Conservation (phyloP, 75 land plant genomes). For the Sequoiadendron giganteum region DNA sequence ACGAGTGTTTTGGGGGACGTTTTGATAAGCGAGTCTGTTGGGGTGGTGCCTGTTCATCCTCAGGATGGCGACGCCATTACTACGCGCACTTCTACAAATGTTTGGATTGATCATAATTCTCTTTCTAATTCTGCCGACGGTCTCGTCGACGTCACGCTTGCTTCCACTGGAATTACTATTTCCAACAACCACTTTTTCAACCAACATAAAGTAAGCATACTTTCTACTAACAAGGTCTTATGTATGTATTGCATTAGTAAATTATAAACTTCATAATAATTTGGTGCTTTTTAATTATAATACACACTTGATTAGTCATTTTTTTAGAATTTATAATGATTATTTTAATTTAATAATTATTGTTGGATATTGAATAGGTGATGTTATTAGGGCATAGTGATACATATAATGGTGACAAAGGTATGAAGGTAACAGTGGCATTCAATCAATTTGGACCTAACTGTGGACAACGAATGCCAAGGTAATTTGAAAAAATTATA, state of each 20-base stretch:
- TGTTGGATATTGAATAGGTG: neutral
- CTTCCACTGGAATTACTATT: constrained; percentile 19
- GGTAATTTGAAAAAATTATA: constrained; percentile 17
- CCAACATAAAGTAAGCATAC: constrained; percentile 24
- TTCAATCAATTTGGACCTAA: constrained; percentile 80
- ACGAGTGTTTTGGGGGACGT: constrained; percentile 14
- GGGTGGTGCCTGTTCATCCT: constrained; percentile 4
- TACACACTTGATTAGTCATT: too few species aligned
- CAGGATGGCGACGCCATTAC: constrained; percentile 37
- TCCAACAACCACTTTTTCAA: constrained; percentile 21
- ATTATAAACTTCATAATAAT: too few species aligned
- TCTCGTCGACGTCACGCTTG: constrained; percentile 21
- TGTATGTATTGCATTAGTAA: too few species aligned
- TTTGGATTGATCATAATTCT: constrained; percentile 32
- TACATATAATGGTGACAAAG: constrained; percentile 32
- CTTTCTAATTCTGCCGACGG: constrained; percentile 20
- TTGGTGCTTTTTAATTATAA: too few species aligned
- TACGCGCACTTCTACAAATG: constrained; percentile 14
- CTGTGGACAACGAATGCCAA: constrained; percentile 70
- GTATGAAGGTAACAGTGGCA: constrained; percentile 70
- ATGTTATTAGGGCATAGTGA: constrained; percentile 33
- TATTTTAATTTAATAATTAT: too few species aligned
- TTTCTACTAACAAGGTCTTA: too few species aligned
- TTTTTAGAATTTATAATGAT: too few species aligned
- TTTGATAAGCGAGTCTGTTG: neutral